phyloP scores from a whole-genome alignment of 202 grass and related monocot genomes.

The Zizania palustris region DNA sequence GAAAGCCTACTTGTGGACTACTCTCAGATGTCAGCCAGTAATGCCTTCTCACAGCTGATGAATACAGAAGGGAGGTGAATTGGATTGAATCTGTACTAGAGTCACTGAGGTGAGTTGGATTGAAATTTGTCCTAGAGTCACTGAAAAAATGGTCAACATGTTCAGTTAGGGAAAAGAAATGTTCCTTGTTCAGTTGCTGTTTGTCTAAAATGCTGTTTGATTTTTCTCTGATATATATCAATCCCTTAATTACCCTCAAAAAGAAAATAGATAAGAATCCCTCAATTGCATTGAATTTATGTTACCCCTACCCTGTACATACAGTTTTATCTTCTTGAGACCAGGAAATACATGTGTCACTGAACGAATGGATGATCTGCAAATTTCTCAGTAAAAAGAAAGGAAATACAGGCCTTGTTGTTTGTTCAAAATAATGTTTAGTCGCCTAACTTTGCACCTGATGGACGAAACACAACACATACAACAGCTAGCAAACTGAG shows the following conservation, averaged over 20 bases:
- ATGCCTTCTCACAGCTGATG: slow-evolving; percentile 83
- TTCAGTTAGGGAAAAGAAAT: slow-evolving; percentile 13
- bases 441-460: not conserved
- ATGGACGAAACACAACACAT: not conserved
- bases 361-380: not conserved
- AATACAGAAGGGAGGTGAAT: slow-evolving; percentile 73
- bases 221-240: not conserved
- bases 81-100: not conserved
- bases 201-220: slow-evolving; percentile 10
- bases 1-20: slow-evolving; percentile 39
- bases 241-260: too few relatives aligned
- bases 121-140: not conserved
- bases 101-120: not conserved
- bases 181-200: not conserved
- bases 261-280: not conserved
- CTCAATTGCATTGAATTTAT: slow-evolving; percentile 24
- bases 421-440: not conserved
- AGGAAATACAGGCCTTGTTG: too few relatives aligned
- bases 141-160: slow-evolving; percentile 6
- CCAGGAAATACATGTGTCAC: slow-evolving; percentile 16
- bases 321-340: not conserved
- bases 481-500: not conserved
- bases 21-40: slow-evolving; percentile 59
- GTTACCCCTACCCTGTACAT: not conserved
- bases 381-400: too few relatives aligned